Percentiles rank a stretch among this genome's conserved stretches.
phyloP scores from a whole-genome alignment of 768 basidiomycete genomes.

The Auriscalpium orientale region DNA sequence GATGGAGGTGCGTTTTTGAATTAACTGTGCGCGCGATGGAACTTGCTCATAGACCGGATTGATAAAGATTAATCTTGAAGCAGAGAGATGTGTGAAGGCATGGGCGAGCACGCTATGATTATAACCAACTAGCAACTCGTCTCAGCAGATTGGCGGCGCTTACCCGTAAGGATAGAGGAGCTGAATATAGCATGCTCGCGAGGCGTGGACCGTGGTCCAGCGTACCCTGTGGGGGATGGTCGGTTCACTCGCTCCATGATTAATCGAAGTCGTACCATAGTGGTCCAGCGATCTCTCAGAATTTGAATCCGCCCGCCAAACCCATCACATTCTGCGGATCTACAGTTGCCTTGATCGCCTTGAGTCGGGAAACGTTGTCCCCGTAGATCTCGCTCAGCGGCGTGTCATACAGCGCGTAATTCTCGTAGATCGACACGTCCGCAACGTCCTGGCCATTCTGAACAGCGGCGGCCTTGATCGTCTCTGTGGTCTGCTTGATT shows the following conservation, averaged over 20 bases:
- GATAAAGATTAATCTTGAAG: no score
- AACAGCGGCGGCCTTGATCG: conserved; percentile 1
- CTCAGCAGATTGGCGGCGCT: not conserved
- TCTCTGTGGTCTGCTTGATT: not conserved
- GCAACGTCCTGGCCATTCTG: conserved; percentile 14
- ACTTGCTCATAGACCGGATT: no score
- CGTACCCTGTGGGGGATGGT: not conserved
- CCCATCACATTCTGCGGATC: conserved; percentile 19
- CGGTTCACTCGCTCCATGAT: not conserved
- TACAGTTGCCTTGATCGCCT: not conserved
- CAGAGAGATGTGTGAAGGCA: no score
- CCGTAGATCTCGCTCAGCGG: conserved; percentile 13
- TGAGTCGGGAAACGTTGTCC: conserved; percentile 7
- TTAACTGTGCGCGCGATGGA: no score
- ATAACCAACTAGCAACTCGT: not conserved
- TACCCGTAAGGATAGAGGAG: not conserved
- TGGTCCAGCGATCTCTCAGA: not conserved
- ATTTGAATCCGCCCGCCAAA: conserved; percentile 17
- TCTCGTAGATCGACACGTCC: conserved; percentile 6
- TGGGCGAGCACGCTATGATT: not conserved
- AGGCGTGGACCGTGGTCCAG: not conserved
- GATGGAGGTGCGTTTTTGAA: no score
- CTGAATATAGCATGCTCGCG: not conserved
- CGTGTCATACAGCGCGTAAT: conserved; percentile 10
- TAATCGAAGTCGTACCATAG: no score